Conservation (phyloP, 441 rosid species). For the Theobroma grandiflorum region DNA sequence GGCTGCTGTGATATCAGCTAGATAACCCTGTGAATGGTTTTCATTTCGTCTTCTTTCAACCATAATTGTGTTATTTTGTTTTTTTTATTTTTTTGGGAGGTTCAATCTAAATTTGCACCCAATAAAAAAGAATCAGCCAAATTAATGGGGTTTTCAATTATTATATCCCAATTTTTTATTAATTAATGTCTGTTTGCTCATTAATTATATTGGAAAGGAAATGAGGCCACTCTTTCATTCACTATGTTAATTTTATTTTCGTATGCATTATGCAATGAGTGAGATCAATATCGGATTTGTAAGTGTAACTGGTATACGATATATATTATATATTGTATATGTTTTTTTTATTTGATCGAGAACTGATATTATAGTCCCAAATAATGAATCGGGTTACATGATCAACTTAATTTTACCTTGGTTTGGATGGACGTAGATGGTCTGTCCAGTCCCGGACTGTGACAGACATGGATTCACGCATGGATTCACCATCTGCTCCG, state of each 20-base stretch:
- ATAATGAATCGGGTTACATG: not conserved
- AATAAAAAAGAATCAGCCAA: no score
- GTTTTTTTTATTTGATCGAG: no score
- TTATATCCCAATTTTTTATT: no score
- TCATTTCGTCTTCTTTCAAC: not conserved
- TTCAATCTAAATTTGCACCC: no score
- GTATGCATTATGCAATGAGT: not conserved
- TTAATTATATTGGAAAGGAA: not conserved
- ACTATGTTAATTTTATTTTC: not conserved
- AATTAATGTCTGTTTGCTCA: no score
- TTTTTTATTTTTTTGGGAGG: no score
- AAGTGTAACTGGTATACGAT: no score
- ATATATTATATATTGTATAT: no score
- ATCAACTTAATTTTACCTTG: slow-evolving; percentile 30
- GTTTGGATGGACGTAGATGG: not conserved
- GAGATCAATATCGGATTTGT: not conserved
- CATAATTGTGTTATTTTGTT: no score
- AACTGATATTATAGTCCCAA: no score
- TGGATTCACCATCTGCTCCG: slow-evolving; percentile 19
- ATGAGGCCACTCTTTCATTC: not conserved
- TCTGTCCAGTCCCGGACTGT: not conserved
- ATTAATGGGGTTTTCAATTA: no score
- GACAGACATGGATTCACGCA: slow-evolving; percentile 1
- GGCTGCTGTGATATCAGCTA: not conserved
- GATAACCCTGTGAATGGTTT: not conserved